Base-by-base conservation (phyloP, 1,139 yeast species). In the Arxiozyma bovina region DNA sequence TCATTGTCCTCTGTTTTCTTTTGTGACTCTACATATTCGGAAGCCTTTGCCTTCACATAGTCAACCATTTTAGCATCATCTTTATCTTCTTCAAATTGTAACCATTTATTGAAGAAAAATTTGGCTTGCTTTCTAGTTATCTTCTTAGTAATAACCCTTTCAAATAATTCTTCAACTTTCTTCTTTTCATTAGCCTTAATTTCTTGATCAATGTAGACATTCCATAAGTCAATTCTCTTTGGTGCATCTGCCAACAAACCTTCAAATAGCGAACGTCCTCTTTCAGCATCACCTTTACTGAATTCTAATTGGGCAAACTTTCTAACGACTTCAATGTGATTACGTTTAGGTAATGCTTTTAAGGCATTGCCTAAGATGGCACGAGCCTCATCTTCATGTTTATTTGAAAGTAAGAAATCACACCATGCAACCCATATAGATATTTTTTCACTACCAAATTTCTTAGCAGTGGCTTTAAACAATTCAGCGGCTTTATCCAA, bases 61-160 rank as follows among this genome's bases (percentile, higher is more conserved):
- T 88, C 94, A 57, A 82, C 79, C 60, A 85, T 81, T 73, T 83
- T 85, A 54, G 77, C 80, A 66, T 88, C 94, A 21, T 81, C 83
- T 58, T 75, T 69, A 56, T 78, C 78, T 66, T 86, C 91, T 72
- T 90, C 97, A 66, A 75, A 87, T 22, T 78, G 74, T 58, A 89
- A 79, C 98, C 98, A 91, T 68, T 93, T 93, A 65, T 84, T 87
- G 75, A 90, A 91, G 79, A 93, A 88, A 75, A 88, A 89, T 73
- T 88, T 90, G 63, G 96, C 97, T 73, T 90, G 97, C 70, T 91
- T 93, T 71, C 85, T 81, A n/a, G 87, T 78, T 56, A 91, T 72
- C 71, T 87, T 88, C 70, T 79, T 82, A 40, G 74, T 64, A 54
- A 81, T 69, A 7, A 86, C 89, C 68, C 98, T 81, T 71, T 90